Evolutionary conservation across 2,329 filamentous ascomycete species (phyloP), one percentile per base, ranked within the genome.

Genomic region (Pseudocercospora musae): DNA sequence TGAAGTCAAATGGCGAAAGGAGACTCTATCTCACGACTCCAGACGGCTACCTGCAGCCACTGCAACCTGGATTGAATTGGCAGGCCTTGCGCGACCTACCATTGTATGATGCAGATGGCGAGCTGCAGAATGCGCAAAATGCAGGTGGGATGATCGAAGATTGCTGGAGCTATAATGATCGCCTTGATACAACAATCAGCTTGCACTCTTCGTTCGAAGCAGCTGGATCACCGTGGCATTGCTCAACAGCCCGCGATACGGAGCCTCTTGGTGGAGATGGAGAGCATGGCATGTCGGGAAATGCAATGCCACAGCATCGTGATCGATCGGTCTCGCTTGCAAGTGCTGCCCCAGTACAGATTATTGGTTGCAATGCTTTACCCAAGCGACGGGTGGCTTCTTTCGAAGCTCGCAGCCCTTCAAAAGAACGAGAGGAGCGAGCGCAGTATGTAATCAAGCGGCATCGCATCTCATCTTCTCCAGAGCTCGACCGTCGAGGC

Each of bases 1-100:
- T 93, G 90, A 86, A 88, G 70, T 83, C 86, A 29, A 82, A 84
- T 23, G 80, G 79, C 8, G 75, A 80, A 65, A 54, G 87, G 64
- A 83, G 90, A 8, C 82, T 94, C 11, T 94, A 90, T 75, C 82
- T 93, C 62, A 94, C 90, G 0, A 88, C 91, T 62, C 85, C 87
- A 3, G 87, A 89, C 67, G 88, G 88, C 1, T 94, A 94, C 67
- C 77, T 90, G 2, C 90, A 94, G 71, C 84, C 87, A 64, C 76
- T 80, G 31, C 82, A 83, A 40, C 27, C 54, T 15, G 80, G 83
- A 48, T 92, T 88, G 89, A 87, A 85, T 1, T 94, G 90, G 90
- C 86, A 87, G 68, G 83, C 82, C 50, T 75, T 93, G 9, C 84
- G 86, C 33, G 82, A 87, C 68, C 78, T 92, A 23, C 85, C 84